Percentiles rank a stretch among this genome's conserved stretches.
Evolutionary conservation across 2,329 filamentous ascomycete species (phyloP).

Genomic region (Beauveria caledonica): DNA sequence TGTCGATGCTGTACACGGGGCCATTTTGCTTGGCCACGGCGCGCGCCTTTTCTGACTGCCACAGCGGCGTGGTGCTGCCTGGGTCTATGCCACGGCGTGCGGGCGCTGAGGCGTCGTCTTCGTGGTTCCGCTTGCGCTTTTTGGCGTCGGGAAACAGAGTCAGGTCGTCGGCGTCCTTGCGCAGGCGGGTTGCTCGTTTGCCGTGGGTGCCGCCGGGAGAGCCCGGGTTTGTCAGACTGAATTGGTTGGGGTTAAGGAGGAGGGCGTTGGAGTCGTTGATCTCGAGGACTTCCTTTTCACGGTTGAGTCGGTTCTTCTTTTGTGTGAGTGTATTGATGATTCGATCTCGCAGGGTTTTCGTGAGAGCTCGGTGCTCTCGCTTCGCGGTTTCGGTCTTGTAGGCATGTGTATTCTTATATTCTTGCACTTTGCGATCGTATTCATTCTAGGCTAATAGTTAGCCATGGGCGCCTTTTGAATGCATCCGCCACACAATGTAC

Average conservation of each 20-base stretch:
- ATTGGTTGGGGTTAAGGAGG: conserved; percentile 60
- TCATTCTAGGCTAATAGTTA: conserved; percentile 40
- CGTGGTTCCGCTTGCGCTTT: conserved; percentile 54
- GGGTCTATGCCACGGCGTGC: conserved; percentile 47
- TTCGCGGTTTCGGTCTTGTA: conserved; percentile 56
- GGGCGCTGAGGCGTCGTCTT: conserved; percentile 54
- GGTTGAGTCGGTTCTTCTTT: conserved; percentile 55
- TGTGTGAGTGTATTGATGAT: conserved; percentile 56
- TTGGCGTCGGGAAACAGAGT: conserved; percentile 46
- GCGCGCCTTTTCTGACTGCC: conserved; percentile 52
- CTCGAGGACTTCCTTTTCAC: conserved; percentile 61
- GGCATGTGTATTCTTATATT: conserved; percentile 50
- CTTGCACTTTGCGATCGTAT: conserved; percentile 52
- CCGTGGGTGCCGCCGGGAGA: conserved; percentile 55
- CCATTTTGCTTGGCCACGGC: conserved; percentile 47
- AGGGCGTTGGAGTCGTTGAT: conserved; percentile 59
- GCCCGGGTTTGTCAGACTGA: conserved; percentile 55
- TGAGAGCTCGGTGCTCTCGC: conserved; percentile 51
- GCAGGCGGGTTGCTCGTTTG: conserved; percentile 54
- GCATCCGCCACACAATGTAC: background rate
- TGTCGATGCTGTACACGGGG: conserved; percentile 57
- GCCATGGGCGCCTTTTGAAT: background rate
- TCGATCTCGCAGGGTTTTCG: conserved; percentile 55
- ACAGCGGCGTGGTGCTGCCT: conserved; percentile 51
- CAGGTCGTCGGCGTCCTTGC: conserved; percentile 52